Evolutionary conservation across 2,329 filamentous ascomycete species (phyloP).

Genomic region (Calonectria hawksworthii): DNA sequence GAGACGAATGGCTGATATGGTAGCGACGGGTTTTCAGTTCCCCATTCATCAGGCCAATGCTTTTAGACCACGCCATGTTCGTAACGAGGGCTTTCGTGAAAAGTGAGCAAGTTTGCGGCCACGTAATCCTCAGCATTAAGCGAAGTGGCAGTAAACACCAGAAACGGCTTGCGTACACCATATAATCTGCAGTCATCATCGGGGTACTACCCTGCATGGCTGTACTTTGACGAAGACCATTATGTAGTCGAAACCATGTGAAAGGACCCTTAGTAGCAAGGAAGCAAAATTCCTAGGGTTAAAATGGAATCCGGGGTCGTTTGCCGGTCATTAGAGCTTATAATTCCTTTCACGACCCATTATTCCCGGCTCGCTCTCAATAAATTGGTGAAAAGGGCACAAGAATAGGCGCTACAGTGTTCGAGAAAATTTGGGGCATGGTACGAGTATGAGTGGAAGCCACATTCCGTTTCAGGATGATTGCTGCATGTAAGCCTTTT

Average conservation of each 20-base stretch:
- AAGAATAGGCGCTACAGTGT: background rate
- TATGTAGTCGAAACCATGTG: background rate
- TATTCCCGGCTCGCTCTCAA: background rate
- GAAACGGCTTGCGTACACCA: background rate
- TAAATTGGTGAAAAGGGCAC: too few relatives aligned
- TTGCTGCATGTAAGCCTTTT: background rate
- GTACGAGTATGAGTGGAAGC: background rate
- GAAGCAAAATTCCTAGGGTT: too few relatives aligned
- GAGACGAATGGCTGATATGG: background rate
- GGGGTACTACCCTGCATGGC: background rate
- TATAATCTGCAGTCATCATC: conserved; percentile 10
- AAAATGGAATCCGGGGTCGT: background rate
- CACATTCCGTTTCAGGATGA: background rate
- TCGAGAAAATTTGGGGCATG: background rate
- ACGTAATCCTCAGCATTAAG: conserved; percentile 1
- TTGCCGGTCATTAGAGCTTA: too few relatives aligned
- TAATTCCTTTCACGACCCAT: too few relatives aligned
- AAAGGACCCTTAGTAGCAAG: background rate
- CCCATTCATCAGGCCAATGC: background rate
- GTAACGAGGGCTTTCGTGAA: background rate
- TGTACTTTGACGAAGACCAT: background rate
- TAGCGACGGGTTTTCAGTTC: background rate
- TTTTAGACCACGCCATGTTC: background rate
- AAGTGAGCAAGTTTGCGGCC: background rate
- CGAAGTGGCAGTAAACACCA: conserved; percentile 5